Evolutionary conservation across 345 rosid genomes (phyloP), one percentile per base, ranked within the genome.

Genomic region (Eucalyptus leucophloia): DNA sequence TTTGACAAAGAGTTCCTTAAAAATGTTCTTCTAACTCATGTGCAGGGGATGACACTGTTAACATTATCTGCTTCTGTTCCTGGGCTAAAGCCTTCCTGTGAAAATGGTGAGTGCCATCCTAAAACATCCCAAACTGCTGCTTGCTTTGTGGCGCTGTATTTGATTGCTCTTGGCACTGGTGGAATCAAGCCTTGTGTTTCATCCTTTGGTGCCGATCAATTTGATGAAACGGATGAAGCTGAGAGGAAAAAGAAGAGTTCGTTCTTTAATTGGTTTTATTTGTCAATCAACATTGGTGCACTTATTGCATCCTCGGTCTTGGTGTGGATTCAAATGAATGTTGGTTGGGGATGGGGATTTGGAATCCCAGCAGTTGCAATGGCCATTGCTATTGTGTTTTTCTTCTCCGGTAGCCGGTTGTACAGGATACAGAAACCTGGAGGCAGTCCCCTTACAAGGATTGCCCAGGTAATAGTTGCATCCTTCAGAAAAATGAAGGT

Each of bases 101-200:
- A 62, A 40, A 91, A 89, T 28, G 91, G 91, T 53, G 91, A 58
- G 26, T 98, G 98, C 93, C 94, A 97, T 47, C 94, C 98, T 17
- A 94, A 94, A 44, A 49, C 91, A 18, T 88, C 87, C 49, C 97
- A 96, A 86, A 89, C 89, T 2, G 97, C 96, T 30, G 92, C 90
- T 49, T 94, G 92, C 94, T 97, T 97, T 67, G 86, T 92, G 40
- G 97, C 98, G 5, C 96, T 98, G 56, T 97, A 97, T 90, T 51
- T 97, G 94, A 97, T 98, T 26, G 99, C 99, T 89, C 95, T 98
- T 9, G 99, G 98, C 82, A 97, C 98, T 11, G 99, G 99, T 26
- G 99, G 99, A 81, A 98, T 98, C 91, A 98, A 98, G 91, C 99
- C 99, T 19, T 98, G 99, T 87, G 98, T 98, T 82, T 98, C 99